Evolutionary conservation across 1,139 yeast genomes (phyloP).

Genomic region (Geotrichum candidum): DNA sequence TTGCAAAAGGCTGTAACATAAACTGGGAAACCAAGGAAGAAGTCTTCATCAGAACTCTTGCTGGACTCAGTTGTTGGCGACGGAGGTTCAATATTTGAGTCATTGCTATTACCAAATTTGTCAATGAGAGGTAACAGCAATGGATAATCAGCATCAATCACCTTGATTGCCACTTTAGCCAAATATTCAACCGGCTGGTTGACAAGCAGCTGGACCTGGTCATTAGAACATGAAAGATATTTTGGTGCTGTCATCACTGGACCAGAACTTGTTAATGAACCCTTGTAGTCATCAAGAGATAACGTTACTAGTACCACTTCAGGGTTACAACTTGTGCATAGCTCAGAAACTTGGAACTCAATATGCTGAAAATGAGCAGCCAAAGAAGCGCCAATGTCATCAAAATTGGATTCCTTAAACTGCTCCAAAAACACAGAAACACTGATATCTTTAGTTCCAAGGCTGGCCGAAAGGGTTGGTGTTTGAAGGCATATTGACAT

Average conservation of each 20-base stretch:
- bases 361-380: background rate
- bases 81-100: background rate
- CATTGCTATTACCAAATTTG: background rate
- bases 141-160: conserved; percentile 14
- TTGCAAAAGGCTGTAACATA: conserved; percentile 5
- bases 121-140: conserved; percentile 3
- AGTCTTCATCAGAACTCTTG: background rate
- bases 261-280: conserved; percentile 14
- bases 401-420: conserved; percentile 8
- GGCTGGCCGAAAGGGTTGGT: conserved; percentile 16
- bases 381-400: conserved; percentile 11
- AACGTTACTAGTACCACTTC: conserved; percentile 7
- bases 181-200: conserved; percentile 14
- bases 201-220: conserved; percentile 10
- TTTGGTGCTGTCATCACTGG: conserved; percentile 10
- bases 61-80: background rate
- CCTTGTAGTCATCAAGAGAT: conserved; percentile 9
- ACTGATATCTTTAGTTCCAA: conserved; percentile 18
- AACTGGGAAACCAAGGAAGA: conserved; percentile 3
- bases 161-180: conserved; percentile 5
- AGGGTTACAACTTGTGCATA: background rate
- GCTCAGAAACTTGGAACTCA: conserved; percentile 13
- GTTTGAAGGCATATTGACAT: conserved; percentile 13
- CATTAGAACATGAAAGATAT: conserved; percentile 8
- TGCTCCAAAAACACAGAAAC: conserved; percentile 19